Conservation (phyloP, 306 rosid species). For the Acacia crassicarpa region DNA sequence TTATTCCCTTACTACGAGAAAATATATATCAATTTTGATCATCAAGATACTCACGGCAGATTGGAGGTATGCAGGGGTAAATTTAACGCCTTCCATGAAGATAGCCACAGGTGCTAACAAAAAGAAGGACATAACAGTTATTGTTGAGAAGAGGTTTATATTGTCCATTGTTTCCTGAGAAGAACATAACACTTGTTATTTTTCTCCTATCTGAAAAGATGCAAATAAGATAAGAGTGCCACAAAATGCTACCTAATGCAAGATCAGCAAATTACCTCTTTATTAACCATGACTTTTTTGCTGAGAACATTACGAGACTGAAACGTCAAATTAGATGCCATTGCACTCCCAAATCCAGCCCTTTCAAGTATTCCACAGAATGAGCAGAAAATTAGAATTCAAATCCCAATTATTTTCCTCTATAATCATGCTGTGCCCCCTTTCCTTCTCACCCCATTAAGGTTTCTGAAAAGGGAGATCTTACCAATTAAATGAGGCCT, state of each 20-base stretch:
- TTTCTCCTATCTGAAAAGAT: neutral
- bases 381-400: conserved; percentile 26
- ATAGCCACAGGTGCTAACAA: conserved; percentile 75
- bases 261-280: conserved; percentile 53
- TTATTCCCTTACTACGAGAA: conserved; percentile 7
- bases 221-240: neutral
- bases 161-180: conserved; percentile 91
- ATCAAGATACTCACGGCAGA: conserved; percentile 70
- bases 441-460: neutral
- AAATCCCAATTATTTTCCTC: conserved; percentile 11
- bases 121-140: conserved; percentile 92
- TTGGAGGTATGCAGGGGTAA: conserved; percentile 76
- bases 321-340: conserved; percentile 94
- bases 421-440: neutral
- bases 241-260: conserved; percentile 11
- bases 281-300: conserved; percentile 92
- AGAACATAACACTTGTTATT: conserved; percentile 35
- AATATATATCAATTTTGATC: conserved; percentile 15
- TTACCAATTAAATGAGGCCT: conserved; percentile 95
- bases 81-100: conserved; percentile 87
- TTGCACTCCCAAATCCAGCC: conserved; percentile 98
- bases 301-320: conserved; percentile 99
- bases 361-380: conserved; percentile 44
- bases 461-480: conserved; percentile 12
- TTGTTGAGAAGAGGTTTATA: conserved; percentile 91